Evolutionary conservation across 495 filamentous ascomycete genomes (phyloP), one percentile per base, ranked within the genome.

Genomic region (Penicillium antarcticum): DNA sequence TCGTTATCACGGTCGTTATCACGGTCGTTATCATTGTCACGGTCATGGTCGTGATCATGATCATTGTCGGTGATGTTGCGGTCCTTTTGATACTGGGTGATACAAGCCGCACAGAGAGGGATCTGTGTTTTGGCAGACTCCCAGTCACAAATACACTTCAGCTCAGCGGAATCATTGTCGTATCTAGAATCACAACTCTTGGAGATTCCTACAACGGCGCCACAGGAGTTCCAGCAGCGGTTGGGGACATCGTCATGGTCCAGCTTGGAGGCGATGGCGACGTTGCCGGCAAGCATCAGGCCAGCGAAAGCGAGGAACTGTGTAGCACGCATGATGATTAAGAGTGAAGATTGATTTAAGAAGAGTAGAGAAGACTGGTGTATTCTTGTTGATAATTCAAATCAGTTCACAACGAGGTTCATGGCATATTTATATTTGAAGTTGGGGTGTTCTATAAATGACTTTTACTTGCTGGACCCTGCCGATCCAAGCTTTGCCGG

Each of bases 71-170:
- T 23, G 17, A 48, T 40, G n/a, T 42, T 35, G 31, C 42, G 32
- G 8, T 49, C 48, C 21, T 31, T 45, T 4, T 55, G 53, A 55
- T 65, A 62, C 31, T 69, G 56, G 23, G 63, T 54, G 16, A 72
- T 72, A 18, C 69, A 72, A 29, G 67, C 69, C n/a, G 67, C 66
- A 43, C 69, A 72, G 32, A 65, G 60, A 8, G 69, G 67, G 18
- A 72, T 50, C 12, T 61, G 55, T 7, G 46, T 62, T 12, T 57
- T 45, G 10, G 63, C 63, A 24, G 51, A 32, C 9, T 57, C 45
- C 65, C 61, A 69, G 21, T 66, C 43, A 37, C 69, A 72, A 36
- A 72, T 67, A 31, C 69, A 70, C 17, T 63, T 23, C 29, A 65
- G 54, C 48, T 72, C 67, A 21, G 58, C 58, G 10, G 43, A 47